Evolutionary conservation across 768 basidiomycete species (phyloP), one percentile per base, ranked within the genome.

Genomic region (Kwoniella heveanensis): DNA sequence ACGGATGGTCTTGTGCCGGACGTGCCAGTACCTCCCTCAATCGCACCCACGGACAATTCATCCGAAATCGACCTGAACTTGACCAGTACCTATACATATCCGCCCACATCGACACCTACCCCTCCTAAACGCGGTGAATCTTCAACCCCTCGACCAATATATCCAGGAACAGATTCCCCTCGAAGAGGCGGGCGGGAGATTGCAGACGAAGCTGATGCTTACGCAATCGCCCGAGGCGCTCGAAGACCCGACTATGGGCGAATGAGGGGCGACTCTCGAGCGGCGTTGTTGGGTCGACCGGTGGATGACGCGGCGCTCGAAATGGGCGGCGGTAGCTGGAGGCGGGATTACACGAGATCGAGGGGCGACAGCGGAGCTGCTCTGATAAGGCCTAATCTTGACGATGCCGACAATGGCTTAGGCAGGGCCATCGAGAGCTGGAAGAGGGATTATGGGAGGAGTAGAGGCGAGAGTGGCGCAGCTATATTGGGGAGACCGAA

Each of bases 291-390:
- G 22, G 72, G 70, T 22, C 59, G 70, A 47, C 72, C 72, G 50
- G 46, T 56, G 36, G 65, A 66, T 22, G 65, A 66, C 44, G 59
- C 55, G 5, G 36, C 48, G 21, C 25, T 64, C 6, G 62, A 64
- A 29, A 64, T 54, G 53, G 60, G 60, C 7, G 56, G 62, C 39
- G 37, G 37, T n/a, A 53, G 55, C 19, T 64, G 62, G 62, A 57
- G 54, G 21, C 50, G 62, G 30, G 62, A 64, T 13, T 64, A 64
- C 53, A 54, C 37, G 7, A 50, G 62, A 26, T 49, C 52, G 17
- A 60, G 74, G 37, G 74, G 74, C 21, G 74, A 76, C 48, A 69
- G 67, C 10, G 64, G 70, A 12, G 74, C 72, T 29, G 72, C 74
- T 1, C 60, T 73, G 44, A 57, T 76, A 32, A 56, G 70, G 50